These are phyloP conservation scores for Solanum paucissectum DNA, from an alignment of 257 asterid species.

Conservation along the genomic window DNA sequence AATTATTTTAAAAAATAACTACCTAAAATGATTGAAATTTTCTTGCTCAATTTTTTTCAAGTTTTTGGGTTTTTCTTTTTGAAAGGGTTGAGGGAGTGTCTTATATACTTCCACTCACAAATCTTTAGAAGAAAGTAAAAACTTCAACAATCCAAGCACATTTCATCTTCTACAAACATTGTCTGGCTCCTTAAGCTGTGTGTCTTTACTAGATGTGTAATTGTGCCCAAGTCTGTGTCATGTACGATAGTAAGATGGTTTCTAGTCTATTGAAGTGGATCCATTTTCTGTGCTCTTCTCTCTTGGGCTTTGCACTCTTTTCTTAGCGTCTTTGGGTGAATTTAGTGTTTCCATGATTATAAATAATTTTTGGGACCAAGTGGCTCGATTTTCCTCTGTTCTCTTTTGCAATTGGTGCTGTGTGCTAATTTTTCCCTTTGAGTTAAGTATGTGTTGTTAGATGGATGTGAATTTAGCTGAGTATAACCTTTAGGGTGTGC, in stretches of 20 bases:
- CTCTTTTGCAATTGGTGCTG: neutral
- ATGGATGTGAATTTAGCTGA: neutral
- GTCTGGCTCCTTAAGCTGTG: neutral
- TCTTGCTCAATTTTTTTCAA: neutral
- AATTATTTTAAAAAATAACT: neutral
- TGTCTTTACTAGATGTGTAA: neutral
- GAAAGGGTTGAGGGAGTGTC: neutral
- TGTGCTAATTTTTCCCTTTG: neutral
- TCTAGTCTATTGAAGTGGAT: neutral
- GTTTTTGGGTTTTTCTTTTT: neutral
- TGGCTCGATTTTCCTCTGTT: neutral
- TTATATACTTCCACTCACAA: neutral
- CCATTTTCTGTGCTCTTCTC: neutral
- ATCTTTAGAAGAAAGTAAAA: neutral
- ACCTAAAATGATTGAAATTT: neutral
- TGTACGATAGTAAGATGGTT: neutral
- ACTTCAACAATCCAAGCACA: neutral
- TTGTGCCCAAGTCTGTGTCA: neutral
- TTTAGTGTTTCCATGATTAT: neutral
- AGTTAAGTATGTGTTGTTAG: neutral
- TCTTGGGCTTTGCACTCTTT: neutral
- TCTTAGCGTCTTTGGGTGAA: neutral
- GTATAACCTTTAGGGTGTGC: neutral
- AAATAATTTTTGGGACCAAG: neutral
- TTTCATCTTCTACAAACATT: neutral